phyloP scores from a whole-genome alignment of 768 basidiomycete species.

The Crucibulum laeve region DNA sequence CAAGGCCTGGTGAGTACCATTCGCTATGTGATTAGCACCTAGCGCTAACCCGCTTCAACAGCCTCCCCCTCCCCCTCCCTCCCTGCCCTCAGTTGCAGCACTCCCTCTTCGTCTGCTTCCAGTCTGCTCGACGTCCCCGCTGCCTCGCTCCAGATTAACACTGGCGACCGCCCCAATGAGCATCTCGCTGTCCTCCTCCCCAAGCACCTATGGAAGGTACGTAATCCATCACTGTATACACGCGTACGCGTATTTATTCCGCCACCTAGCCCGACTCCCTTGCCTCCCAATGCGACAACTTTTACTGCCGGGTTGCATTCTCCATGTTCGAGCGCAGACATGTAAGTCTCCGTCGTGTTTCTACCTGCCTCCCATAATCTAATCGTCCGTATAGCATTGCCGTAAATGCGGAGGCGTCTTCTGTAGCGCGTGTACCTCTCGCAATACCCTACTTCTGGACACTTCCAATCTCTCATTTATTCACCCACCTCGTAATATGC shows the following conservation, averaged over 20 bases:
- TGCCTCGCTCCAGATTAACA: conserved; percentile 5
- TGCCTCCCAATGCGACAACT: conserved; percentile 66
- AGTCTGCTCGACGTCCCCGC: conserved; percentile 20
- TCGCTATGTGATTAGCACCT: too few relatives aligned
- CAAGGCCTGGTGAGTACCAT: too few relatives aligned
- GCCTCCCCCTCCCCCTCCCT: background rate
- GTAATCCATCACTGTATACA: conserved; percentile 9
- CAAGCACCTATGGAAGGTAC: conserved; percentile 71
- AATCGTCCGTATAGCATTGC: conserved; percentile 53
- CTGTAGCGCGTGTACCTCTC: conserved; percentile 59
- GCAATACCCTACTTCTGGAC: conserved; percentile 63
- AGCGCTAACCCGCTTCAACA: too few relatives aligned
- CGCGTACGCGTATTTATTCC: conserved; percentile 12
- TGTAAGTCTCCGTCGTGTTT: conserved; percentile 35
- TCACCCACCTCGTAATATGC: conserved; percentile 64
- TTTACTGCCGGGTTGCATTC: conserved; percentile 63
- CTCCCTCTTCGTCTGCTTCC: conserved; percentile 25
- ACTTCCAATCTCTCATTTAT: conserved; percentile 68
- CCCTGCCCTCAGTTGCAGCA: conserved; percentile 7
- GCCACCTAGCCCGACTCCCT: conserved; percentile 53
- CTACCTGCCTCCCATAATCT: conserved; percentile 8
- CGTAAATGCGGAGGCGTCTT: conserved; percentile 82
- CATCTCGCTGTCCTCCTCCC: conserved; percentile 76
- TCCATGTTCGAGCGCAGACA: conserved; percentile 72
- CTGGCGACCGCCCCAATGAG: conserved; percentile 46